Percentiles rank a stretch among this genome's conserved stretches.
Conservation (phyloP, 441 rosid genomes). For the Erodium texanum region DNA sequence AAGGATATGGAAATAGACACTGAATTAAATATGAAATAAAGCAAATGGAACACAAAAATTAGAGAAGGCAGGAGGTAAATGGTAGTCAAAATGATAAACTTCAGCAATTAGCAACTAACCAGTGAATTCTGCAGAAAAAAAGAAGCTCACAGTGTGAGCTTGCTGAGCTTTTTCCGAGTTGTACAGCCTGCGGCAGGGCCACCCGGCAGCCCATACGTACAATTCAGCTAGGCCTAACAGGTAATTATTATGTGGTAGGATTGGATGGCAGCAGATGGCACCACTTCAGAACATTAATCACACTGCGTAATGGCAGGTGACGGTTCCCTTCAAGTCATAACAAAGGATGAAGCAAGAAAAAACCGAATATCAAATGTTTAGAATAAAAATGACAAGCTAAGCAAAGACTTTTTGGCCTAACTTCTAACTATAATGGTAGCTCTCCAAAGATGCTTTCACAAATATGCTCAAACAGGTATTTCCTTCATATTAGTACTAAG, state of each 20-base stretch:
- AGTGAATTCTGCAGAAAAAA: neutral
- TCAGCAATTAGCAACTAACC: neutral
- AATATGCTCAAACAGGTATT: neutral
- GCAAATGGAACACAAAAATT: neutral
- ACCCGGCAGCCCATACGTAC: neutral
- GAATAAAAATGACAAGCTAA: neutral
- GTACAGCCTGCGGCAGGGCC: neutral
- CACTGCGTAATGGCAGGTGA: slow-evolving; percentile 6
- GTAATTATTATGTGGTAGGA: neutral
- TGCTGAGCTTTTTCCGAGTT: neutral
- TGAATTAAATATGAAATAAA: neutral
- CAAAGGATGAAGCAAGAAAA: neutral
- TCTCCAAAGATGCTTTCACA: neutral
- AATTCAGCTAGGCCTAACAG: neutral
- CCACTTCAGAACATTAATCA: neutral
- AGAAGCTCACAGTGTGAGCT: neutral
- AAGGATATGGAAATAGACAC: neutral
- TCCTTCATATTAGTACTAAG: too few relatives aligned
- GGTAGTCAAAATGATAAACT: neutral
- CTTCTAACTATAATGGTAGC: slow-evolving; percentile 6
- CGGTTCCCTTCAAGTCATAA: neutral
- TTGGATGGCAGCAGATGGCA: neutral
- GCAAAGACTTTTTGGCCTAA: neutral
- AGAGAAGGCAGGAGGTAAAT: neutral
- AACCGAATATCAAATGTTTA: neutral